A percentile compares a stretch with the other conserved stretches of the same genome.
phyloP scores from a whole-genome alignment of 164 flowering plant genomes.

The Vitis riparia region DNA sequence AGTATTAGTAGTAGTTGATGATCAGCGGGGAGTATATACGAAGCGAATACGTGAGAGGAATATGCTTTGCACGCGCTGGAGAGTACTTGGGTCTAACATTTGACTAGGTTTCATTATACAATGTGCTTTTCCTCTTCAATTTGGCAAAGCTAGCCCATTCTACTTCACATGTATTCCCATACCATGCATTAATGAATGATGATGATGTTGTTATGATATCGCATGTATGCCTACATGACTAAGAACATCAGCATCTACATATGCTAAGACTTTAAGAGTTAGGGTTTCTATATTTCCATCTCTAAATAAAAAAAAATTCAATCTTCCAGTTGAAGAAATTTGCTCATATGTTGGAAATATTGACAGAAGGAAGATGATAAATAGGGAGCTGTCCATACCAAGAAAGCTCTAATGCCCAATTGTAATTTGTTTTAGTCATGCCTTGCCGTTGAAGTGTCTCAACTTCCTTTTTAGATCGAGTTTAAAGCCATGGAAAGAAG shows the following conservation, averaged over 20 bases:
- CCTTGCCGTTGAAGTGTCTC: background rate
- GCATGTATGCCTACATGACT: background rate
- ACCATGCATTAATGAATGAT: too few species aligned
- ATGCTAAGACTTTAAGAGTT: background rate
- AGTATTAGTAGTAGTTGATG: too few species aligned
- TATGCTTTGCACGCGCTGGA: too few species aligned
- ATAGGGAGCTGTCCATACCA: background rate
- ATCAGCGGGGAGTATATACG: too few species aligned
- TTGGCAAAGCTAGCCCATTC: too few species aligned
- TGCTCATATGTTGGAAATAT: background rate
- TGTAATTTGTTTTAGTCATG: background rate
- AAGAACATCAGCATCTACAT: background rate
- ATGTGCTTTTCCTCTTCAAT: too few species aligned
- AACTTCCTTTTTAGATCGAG: background rate
- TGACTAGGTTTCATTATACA: too few species aligned
- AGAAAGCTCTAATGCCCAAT: background rate
- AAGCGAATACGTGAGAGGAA: too few species aligned
- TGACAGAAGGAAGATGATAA: background rate
- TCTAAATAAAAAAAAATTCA: background rate
- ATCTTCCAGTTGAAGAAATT: background rate
- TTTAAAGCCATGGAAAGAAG: background rate
- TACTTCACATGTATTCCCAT: too few species aligned
- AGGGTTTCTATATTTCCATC: conserved; percentile 1
- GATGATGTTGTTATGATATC: too few species aligned
- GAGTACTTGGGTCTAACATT: too few species aligned